Conservation (phyloP, 495 filamentous ascomycete genomes). For the Cercophora scortea region DNA sequence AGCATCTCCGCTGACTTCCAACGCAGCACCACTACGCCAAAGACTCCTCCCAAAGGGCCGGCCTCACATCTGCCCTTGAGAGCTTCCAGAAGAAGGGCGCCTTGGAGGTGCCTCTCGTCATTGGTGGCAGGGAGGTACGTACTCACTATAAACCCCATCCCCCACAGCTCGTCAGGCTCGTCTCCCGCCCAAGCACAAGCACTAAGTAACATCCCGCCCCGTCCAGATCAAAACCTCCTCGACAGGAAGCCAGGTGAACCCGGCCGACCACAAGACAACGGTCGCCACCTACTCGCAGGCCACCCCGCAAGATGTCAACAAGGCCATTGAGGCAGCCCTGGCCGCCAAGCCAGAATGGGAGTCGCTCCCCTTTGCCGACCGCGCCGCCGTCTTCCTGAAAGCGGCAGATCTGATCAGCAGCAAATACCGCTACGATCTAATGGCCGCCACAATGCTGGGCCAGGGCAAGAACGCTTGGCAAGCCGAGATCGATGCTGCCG, state of each 20-base stretch:
- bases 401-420: slow-evolving; percentile 79
- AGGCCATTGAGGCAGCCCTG: slow-evolving; percentile 74
- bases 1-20: slow-evolving; percentile 11
- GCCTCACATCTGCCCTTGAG: slow-evolving; percentile 62
- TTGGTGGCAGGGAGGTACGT: slow-evolving; percentile 68
- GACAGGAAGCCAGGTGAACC: slow-evolving; percentile 58
- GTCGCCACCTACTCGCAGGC: slow-evolving; percentile 77
- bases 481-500: slow-evolving; percentile 91
- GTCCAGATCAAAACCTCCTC: slow-evolving; percentile 43
- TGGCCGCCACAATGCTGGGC: slow-evolving; percentile 88
- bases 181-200: too few species aligned
- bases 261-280: slow-evolving; percentile 60
- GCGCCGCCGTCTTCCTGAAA: slow-evolving; percentile 91
- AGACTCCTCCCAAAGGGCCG: slow-evolving; percentile 67
- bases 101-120: slow-evolving; percentile 66
- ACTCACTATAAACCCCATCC: too few species aligned
- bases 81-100: slow-evolving; percentile 50
- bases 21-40: slow-evolving; percentile 78
- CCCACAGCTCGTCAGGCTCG: too few species aligned
- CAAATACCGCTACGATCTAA: slow-evolving; percentile 88
- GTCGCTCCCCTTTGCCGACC: slow-evolving; percentile 71
- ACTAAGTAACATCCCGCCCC: not conserved
- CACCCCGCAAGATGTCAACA: slow-evolving; percentile 57
- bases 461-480: slow-evolving; percentile 97
- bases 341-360: slow-evolving; percentile 78